Conservation (phyloP, 768 basidiomycete species). For the Pholiota microspora region DNA sequence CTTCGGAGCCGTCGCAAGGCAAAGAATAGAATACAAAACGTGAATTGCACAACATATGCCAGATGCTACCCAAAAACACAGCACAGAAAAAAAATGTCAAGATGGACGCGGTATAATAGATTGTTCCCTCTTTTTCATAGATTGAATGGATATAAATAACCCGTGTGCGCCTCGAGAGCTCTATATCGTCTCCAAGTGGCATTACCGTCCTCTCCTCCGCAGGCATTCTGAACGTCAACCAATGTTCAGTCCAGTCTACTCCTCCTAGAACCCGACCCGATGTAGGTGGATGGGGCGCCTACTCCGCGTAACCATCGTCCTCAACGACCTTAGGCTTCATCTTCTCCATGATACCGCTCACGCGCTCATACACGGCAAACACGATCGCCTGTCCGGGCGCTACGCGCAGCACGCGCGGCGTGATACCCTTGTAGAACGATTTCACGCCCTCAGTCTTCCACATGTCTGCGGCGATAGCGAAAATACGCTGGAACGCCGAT, state of each 20-base stretch:
- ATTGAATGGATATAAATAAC: not conserved
- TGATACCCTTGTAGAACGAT: slow-evolving; percentile 99
- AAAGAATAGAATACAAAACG: not conserved
- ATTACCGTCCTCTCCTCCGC: not conserved
- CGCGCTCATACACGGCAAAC: slow-evolving; percentile 94
- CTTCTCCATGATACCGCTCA: slow-evolving; percentile 71
- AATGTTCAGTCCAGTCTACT: not conserved
- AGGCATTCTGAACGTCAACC: not conserved
- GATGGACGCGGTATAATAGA: not conserved
- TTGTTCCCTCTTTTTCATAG: not conserved
- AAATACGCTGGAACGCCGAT: slow-evolving; percentile 77
- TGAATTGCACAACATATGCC: not conserved
- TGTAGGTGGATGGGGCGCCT: not conserved
- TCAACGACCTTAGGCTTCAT: slow-evolving; percentile 52
- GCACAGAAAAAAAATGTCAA: not conserved
- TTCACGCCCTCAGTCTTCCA: slow-evolving; percentile 84
- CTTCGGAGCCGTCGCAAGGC: too few relatives aligned
- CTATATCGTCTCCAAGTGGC: not conserved
- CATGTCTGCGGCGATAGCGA: slow-evolving; percentile 86
- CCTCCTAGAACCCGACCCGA: not conserved
- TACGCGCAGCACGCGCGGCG: slow-evolving; percentile 91
- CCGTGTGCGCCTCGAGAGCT: not conserved
- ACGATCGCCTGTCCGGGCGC: slow-evolving; percentile 97
- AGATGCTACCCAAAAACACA: not conserved
- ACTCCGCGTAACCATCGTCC: slow-evolving; percentile 68